A percentile compares a stretch with the other conserved stretches of the same genome.
Conservation (phyloP, 1,139 yeast genomes). For the Candida albicans region DNA sequence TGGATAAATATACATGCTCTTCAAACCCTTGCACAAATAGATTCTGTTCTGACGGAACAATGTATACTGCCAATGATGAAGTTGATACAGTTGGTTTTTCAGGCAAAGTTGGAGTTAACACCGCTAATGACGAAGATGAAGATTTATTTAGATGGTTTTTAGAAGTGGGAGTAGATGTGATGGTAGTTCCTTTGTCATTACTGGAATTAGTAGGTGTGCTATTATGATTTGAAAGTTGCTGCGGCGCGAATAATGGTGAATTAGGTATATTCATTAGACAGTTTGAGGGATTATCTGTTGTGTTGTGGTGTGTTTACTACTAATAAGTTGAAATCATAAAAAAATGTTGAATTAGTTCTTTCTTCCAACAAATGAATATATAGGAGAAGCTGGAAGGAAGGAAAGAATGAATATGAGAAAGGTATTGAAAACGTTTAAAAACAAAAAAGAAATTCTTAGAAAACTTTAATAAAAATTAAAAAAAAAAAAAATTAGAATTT, state of each 20-base stretch:
- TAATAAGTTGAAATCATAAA: too few relatives aligned
- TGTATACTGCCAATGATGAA: slow-evolving; percentile 49
- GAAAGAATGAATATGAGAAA: too few relatives aligned
- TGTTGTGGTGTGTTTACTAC: too few relatives aligned
- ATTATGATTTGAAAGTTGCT: slow-evolving; percentile 10
- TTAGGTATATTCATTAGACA: slow-evolving; percentile 9
- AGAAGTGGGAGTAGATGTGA: slow-evolving; percentile 34
- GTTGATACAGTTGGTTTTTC: slow-evolving; percentile 48
- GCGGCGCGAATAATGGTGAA: slow-evolving; percentile 17
- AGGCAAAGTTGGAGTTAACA: slow-evolving; percentile 46
- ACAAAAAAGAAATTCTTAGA: too few relatives aligned
- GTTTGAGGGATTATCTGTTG: too few relatives aligned
- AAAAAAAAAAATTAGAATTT: too few relatives aligned
- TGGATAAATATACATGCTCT: slow-evolving; percentile 57
- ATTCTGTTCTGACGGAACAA: slow-evolving; percentile 75
- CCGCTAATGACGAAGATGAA: background rate
- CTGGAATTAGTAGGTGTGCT: slow-evolving; percentile 2
- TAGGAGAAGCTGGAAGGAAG: too few relatives aligned
- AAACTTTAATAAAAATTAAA: too few relatives aligned
- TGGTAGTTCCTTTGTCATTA: slow-evolving; percentile 14
- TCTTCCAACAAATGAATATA: too few relatives aligned
- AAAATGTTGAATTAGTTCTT: too few relatives aligned
- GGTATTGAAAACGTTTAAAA: too few relatives aligned
- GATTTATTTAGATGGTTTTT: slow-evolving; percentile 12
- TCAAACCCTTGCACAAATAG: slow-evolving; percentile 83